phyloP scores from a whole-genome alignment of 75 land plant species.

The Pinus taeda region DNA sequence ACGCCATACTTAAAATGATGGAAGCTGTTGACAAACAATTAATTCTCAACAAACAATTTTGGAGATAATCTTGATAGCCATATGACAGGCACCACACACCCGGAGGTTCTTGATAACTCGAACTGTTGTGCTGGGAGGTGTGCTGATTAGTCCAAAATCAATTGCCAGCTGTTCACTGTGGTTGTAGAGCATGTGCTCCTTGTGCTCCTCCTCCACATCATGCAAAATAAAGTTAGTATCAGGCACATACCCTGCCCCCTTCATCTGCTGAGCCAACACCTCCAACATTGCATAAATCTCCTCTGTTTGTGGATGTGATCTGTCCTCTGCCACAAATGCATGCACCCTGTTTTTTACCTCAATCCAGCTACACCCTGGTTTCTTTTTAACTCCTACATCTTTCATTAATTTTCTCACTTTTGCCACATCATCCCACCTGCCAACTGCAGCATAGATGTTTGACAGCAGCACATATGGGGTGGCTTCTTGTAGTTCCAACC shows the following conservation, averaged over 20 bases:
- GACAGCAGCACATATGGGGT: conserved; percentile 64
- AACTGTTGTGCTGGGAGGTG: no score
- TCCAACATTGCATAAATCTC: conserved; percentile 37
- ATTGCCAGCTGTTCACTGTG: conserved; percentile 61
- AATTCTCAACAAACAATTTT: no score
- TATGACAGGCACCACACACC: no score
- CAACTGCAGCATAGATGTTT: conserved; percentile 61
- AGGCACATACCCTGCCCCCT: conserved; percentile 55
- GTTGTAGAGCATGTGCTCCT: conserved; percentile 38
- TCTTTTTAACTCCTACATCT: conserved; percentile 40
- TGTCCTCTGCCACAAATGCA: conserved; percentile 43
- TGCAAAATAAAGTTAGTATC: conserved; percentile 48
- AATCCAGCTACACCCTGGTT: conserved; percentile 59
- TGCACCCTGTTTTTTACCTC: conserved; percentile 43
- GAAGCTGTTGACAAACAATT: no score
- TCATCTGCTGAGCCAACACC: conserved; percentile 29
- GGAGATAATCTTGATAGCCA: no score
- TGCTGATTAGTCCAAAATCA: no score
- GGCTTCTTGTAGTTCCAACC: conserved; percentile 59
- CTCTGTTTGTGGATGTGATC: conserved; percentile 35
- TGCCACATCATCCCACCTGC: conserved; percentile 63
- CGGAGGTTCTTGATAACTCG: no score
- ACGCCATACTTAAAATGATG: no score
- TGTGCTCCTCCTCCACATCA: conserved; percentile 65
- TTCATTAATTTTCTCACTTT: conserved; percentile 44